These are phyloP conservation scores for Candida sp. DNA, from an alignment of 1,139 yeast genomes.

Conservation along the genomic window DNA sequence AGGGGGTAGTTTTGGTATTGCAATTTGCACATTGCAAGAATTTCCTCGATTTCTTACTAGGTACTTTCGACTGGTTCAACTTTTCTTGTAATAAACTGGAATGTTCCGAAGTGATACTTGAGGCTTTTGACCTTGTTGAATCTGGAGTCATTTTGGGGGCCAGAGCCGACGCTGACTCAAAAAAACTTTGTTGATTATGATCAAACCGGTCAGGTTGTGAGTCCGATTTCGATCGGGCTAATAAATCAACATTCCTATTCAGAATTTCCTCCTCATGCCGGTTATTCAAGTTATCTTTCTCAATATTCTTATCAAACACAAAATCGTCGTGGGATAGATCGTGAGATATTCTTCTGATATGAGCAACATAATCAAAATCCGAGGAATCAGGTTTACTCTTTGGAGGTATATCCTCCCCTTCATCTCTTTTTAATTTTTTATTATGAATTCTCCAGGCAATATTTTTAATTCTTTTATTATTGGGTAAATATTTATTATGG, in stretches of 20 bases:
- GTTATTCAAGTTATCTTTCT: conserved; percentile 9
- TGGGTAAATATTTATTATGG: conserved; percentile 40
- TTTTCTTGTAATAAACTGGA: too few species aligned
- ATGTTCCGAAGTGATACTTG: too few species aligned
- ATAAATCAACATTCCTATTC: neutral
- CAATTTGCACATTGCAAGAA: conserved; percentile 42
- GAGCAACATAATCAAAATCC: conserved; percentile 48
- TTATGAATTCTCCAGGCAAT: conserved; percentile 49
- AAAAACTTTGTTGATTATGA: conserved; percentile 3
- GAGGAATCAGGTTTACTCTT: neutral
- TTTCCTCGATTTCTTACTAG: conserved; percentile 16
- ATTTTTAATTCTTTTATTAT: conserved; percentile 41
- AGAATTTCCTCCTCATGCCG: conserved; percentile 14
- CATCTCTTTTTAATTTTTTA: conserved; percentile 17
- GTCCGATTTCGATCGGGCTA: neutral
- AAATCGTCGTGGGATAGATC: conserved; percentile 12
- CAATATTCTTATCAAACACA: too few species aligned
- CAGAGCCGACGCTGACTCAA: neutral
- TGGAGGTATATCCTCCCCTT: too few species aligned
- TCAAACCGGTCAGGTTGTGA: conserved; percentile 5
- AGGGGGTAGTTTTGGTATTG: conserved; percentile 43
- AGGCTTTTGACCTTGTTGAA: neutral
- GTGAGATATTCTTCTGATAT: conserved; percentile 41
- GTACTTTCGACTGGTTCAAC: too few species aligned
- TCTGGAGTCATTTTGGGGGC: too few species aligned